Base-by-base conservation (phyloP, 495 filamentous ascomycete genomes). In the Hypoxylon rickii region DNA sequence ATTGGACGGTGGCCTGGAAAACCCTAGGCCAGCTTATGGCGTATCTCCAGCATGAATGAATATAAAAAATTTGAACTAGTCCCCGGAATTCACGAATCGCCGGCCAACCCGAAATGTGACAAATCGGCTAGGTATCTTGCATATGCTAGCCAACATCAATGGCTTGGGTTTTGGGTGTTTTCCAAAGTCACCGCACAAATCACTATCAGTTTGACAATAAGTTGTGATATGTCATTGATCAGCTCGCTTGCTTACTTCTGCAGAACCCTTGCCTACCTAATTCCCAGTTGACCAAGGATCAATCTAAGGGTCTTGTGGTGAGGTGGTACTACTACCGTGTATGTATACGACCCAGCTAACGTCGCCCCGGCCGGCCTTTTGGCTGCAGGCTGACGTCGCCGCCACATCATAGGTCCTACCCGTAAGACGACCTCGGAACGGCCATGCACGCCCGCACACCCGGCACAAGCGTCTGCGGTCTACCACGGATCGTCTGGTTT, bases 311-410 rank as follows among this genome's bases (percentile, higher is more conserved):
- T 58, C 54, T 49, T 49, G 18, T 11, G 11, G 31, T 18, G 12
- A 31, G 50, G 42, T 36, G 12, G 48, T 38, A 57, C 40, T 48
- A 29, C 24, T 29, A 29, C 4, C 10, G 10, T 4, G 4, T 29
- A 10, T 29, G 10, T n/a, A 47, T 38, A 53, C 33, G 49, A 40
- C 31, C 21, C 15, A 58, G 44, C 58, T 61, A 61, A 61, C 29
- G 16, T 47, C 55, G 51, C 42, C 22, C 10, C 29, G 31, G 50
- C 40, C 40, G 49, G 43, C 29, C 15, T 50, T 58, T 54, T 24
- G 17, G 39, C 44, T 66, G 58, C 63, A 55, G 40, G 58, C 58
- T 66, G 63, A 66, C 63, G 63, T 66, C 55, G 50, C 31, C 55
- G 58, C 54, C 50, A 50, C 55, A 59, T 56, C 49, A 66, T 53